A percentile compares a stretch with the other conserved stretches of the same genome.
Evolutionary conservation across 345 rosid species (phyloP).

Genomic region (Eucalyptus leucophloia): DNA sequence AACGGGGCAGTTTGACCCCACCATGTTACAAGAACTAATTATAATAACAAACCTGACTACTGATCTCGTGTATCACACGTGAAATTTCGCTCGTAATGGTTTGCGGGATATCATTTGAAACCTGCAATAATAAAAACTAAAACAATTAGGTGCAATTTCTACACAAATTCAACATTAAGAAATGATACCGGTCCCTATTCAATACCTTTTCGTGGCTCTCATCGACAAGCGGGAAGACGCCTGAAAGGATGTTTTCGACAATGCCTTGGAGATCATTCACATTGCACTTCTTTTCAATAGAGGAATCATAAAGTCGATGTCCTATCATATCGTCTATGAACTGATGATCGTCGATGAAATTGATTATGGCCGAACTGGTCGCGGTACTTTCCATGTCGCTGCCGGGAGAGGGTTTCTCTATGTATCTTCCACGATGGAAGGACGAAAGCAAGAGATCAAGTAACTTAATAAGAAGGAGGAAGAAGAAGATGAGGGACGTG

Average conservation of each 20-base stretch:
- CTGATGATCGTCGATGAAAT: neutral
- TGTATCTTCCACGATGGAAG: neutral
- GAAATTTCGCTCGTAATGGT: neutral
- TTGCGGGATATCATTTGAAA: fast-evolving
- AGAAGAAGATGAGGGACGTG: no score
- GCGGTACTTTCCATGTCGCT: neutral
- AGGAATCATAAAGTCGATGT: neutral
- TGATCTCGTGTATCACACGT: neutral
- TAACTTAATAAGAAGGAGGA: no score
- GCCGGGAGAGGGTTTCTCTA: neutral
- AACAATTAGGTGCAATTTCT: neutral
- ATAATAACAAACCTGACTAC: neutral
- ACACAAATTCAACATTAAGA: neutral
- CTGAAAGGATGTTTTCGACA: neutral
- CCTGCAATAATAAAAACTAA: neutral
- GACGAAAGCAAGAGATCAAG: no score
- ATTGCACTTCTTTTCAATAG: neutral
- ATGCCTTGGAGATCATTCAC: neutral
- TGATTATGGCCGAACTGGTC: neutral
- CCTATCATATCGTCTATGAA: neutral
- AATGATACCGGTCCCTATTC: neutral
- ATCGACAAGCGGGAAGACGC: neutral
- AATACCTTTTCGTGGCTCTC: neutral
- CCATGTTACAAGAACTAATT: neutral
- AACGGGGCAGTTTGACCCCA: neutral